phyloP scores from a whole-genome alignment of 1,284 basidiomycete species.

The Ganoderma leucocontextum region DNA sequence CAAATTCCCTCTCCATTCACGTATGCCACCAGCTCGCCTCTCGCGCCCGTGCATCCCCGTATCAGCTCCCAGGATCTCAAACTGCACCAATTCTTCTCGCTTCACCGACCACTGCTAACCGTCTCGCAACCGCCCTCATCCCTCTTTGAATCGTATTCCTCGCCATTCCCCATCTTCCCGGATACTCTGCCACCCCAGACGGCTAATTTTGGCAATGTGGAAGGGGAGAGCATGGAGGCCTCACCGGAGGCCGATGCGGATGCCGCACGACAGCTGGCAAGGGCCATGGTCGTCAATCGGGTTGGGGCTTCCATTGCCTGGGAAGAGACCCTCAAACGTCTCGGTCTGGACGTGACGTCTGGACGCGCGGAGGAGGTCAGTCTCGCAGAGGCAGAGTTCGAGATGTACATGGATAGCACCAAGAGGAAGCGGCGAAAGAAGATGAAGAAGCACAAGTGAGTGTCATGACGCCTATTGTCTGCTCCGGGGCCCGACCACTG shows the following conservation, averaged over 20 bases:
- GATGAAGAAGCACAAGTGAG: conserved; percentile 93
- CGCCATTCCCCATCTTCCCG: conserved; percentile 27
- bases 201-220: conserved; percentile 44
- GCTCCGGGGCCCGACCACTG: background rate
- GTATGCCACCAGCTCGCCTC: conserved; percentile 32
- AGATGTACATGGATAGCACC: conserved; percentile 77
- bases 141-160: conserved; percentile 60
- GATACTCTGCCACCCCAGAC: conserved; percentile 24
- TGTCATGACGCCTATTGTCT: conserved; percentile 30
- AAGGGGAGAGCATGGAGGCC: conserved; percentile 57
- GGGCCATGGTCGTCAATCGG: conserved; percentile 70
- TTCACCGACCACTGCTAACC: conserved; percentile 77
- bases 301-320: conserved; percentile 68
- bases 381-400: conserved; percentile 64
- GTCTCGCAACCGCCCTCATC: conserved; percentile 61
- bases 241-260: conserved; percentile 77
- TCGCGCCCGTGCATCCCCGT: conserved; percentile 55
- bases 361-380: conserved; percentile 56
- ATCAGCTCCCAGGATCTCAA: conserved; percentile 72
- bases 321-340: conserved; percentile 65
- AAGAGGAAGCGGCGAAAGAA: conserved; percentile 86
- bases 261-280: conserved; percentile 74
- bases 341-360: conserved; percentile 63
- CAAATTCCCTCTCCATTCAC: conserved; percentile 21
- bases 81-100: conserved; percentile 81